A percentile compares a stretch with the other conserved stretches of the same genome.
These are phyloP conservation scores for Colletotrichum lindemuthianum DNA, from an alignment of 2,329 filamentous ascomycete species.

Conservation along the genomic window DNA sequence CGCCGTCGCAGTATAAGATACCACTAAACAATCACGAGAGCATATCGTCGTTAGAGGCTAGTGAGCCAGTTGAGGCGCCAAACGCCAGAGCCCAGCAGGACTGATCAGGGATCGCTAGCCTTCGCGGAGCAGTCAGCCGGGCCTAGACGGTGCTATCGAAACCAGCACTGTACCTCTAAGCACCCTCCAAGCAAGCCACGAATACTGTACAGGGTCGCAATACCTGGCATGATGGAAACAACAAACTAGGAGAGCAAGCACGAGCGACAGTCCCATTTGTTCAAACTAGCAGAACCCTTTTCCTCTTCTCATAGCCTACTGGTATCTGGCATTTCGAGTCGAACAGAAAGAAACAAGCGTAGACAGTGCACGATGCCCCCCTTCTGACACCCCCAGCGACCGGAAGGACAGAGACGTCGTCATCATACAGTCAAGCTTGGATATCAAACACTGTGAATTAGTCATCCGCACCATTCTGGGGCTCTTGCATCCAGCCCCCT, in stretches of 20 bases:
- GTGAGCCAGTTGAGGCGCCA: slow-evolving; percentile 29
- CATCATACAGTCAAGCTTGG: slow-evolving; percentile 8
- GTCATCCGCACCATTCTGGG: neutral
- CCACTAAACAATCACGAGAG: slow-evolving; percentile 36
- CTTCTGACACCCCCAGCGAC: slow-evolving; percentile 8
- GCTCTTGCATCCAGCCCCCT: slow-evolving; percentile 4
- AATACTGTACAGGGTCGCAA: neutral
- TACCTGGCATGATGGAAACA: neutral
- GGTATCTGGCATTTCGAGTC: no score
- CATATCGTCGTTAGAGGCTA: slow-evolving; percentile 34
- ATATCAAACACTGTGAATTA: slow-evolving; percentile 7
- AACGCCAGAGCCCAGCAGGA: slow-evolving; percentile 20
- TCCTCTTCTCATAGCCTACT: no score
- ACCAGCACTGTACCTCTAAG: slow-evolving; percentile 4
- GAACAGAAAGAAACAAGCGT: slow-evolving; percentile 6
- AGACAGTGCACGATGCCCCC: neutral
- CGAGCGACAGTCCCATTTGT: no score
- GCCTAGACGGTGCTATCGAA: slow-evolving; percentile 24
- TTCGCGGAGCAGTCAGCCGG: slow-evolving; percentile 3
- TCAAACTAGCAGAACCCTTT: no score
- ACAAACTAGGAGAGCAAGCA: neutral
- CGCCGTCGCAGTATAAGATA: slow-evolving; percentile 19
- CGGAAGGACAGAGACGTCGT: slow-evolving; percentile 9
- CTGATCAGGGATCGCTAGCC: slow-evolving; percentile 23
- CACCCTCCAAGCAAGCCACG: slow-evolving; percentile 6